These are phyloP conservation scores for Serendipita sp. DNA, from an alignment of 768 basidiomycete species.

Conservation along the genomic window DNA sequence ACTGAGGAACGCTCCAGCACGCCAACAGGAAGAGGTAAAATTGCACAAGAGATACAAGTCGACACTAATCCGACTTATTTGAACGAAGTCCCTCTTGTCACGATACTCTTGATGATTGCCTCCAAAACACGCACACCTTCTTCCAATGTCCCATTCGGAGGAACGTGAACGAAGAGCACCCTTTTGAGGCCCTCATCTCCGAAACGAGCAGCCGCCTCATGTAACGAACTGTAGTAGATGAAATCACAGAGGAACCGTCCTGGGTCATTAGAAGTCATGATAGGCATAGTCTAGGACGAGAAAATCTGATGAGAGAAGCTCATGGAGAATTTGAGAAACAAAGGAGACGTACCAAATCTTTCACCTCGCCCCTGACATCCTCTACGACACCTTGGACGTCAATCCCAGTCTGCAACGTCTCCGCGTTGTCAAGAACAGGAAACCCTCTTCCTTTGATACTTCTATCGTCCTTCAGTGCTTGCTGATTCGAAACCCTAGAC, in stretches of 20 bases:
- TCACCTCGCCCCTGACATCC: slow-evolving; percentile 37
- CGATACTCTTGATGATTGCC: neutral
- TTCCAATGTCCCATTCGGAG: slow-evolving; percentile 7
- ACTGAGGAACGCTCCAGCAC: no score
- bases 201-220: slow-evolving; percentile 26
- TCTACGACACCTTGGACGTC: slow-evolving; percentile 43
- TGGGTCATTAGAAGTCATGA: slow-evolving; percentile 59
- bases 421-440: neutral
- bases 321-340: neutral
- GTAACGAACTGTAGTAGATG: slow-evolving; percentile 60
- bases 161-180: slow-evolving; percentile 15
- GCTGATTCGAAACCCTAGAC: neutral
- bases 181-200: slow-evolving; percentile 9
- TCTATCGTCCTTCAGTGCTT: neutral
- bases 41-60: no score
- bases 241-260: slow-evolving; percentile 67
- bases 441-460: neutral
- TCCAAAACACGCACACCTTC: neutral
- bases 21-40: no score
- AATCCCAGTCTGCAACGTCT: slow-evolving; percentile 34
- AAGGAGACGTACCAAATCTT: slow-evolving; percentile 2
- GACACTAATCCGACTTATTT: no score
- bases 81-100: no score
- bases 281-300: slow-evolving; percentile 12
- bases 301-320: neutral